These are phyloP conservation scores for Ophiostoma triangulosporum DNA, from an alignment of 2,329 filamentous ascomycete genomes.

Conservation along the genomic window DNA sequence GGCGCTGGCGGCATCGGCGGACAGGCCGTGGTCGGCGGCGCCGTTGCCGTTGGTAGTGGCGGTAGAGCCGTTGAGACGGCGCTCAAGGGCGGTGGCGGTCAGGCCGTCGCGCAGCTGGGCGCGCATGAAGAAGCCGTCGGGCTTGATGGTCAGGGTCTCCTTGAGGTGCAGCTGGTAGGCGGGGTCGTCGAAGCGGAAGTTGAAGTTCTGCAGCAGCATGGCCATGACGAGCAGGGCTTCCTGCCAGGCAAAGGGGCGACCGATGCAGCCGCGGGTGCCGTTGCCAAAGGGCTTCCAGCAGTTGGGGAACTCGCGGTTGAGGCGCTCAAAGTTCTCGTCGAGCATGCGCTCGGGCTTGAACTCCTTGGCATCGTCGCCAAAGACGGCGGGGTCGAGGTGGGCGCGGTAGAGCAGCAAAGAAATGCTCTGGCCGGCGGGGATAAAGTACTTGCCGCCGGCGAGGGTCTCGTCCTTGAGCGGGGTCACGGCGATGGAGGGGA, in stretches of 20 bases:
- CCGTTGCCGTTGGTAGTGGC: not conserved
- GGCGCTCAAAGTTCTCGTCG: constrained; percentile 32
- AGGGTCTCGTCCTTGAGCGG: constrained; percentile 30
- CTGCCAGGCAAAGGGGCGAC: constrained; percentile 40
- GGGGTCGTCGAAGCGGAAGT: constrained; percentile 48
- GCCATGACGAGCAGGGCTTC: constrained; percentile 34
- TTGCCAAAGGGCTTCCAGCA: constrained; percentile 41
- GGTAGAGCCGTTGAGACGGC: constrained; percentile 2
- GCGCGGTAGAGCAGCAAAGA: constrained; percentile 31
- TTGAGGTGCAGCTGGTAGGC: constrained; percentile 40
- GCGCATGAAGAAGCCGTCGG: constrained; percentile 45
- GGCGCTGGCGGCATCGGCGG: not conserved
- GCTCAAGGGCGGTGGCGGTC: constrained; percentile 19
- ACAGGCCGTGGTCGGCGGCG: not conserved
- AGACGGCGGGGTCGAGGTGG: constrained; percentile 43
- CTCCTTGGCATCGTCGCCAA: constrained; percentile 39
- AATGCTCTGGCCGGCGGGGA: constrained; percentile 32
- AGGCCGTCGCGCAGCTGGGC: constrained; percentile 37
- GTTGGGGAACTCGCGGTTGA: constrained; percentile 21
- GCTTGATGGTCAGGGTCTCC: constrained; percentile 45
- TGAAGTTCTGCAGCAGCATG: constrained; percentile 54
- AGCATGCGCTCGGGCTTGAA: constrained; percentile 51
- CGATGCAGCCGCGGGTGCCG: constrained; percentile 38
- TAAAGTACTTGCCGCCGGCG: constrained; percentile 35
- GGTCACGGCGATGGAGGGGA: not conserved